Conservation (phyloP, 352 stramenopile species). For the Phytophthora quininea region DNA sequence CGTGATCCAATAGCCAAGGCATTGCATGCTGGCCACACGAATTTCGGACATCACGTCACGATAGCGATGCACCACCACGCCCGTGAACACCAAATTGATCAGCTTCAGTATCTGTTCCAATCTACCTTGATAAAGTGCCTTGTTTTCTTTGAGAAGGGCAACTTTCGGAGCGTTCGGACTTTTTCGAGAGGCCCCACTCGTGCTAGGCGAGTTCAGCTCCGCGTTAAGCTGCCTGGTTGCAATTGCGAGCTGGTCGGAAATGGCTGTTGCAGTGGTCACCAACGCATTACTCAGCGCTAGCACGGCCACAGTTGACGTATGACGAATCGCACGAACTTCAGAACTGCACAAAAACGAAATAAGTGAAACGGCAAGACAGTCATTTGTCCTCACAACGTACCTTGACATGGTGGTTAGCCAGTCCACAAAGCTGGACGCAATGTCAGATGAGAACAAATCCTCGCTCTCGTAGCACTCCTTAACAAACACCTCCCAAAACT, state of each 20-base stretch:
- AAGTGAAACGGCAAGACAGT: neutral
- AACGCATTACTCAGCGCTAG: constrained; percentile 74
- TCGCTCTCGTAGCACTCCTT: constrained; percentile 84
- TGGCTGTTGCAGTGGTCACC: constrained; percentile 51
- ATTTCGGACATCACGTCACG: constrained; percentile 95
- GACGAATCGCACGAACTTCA: constrained; percentile 82
- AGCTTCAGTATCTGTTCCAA: constrained; percentile 61
- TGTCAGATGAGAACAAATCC: constrained; percentile 70
- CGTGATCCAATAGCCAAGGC: constrained; percentile 86
- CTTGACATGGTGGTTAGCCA: constrained; percentile 85
- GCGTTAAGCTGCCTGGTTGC: constrained; percentile 76
- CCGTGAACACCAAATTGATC: constrained; percentile 75
- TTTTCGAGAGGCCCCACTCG: constrained; percentile 35
- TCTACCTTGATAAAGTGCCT: constrained; percentile 67
- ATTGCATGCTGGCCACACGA: constrained; percentile 79
- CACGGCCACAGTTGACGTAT: constrained; percentile 75
- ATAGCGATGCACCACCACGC: constrained; percentile 84
- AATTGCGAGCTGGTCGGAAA: constrained; percentile 70
- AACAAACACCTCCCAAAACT: constrained; percentile 84
- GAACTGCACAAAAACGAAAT: constrained; percentile 44
- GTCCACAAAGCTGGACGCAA: constrained; percentile 73
- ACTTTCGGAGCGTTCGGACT: constrained; percentile 50
- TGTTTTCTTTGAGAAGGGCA: constrained; percentile 66
- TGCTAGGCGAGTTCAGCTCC: constrained; percentile 42
- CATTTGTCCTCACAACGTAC: constrained; percentile 24